Conservation (phyloP, 2,329 filamentous ascomycete species). For the Aureobasidium lini region DNA sequence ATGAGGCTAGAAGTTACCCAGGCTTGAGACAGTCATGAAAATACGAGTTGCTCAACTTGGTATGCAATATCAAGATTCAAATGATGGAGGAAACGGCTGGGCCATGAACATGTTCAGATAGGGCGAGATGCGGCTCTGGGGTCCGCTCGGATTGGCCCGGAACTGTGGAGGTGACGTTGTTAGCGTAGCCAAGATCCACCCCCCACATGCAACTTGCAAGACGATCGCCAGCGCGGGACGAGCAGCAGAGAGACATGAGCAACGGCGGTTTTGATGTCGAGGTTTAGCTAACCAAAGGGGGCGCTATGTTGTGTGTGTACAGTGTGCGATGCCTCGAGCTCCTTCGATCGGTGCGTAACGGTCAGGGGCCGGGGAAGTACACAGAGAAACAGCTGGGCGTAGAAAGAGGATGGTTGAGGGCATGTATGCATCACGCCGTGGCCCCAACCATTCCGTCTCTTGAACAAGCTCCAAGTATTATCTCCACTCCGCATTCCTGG, state of each 20-base stretch:
- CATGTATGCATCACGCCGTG: slow-evolving; percentile 10
- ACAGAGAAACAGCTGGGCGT: neutral
- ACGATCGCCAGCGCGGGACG: neutral
- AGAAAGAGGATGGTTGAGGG: slow-evolving; percentile 1
- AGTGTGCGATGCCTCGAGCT: neutral
- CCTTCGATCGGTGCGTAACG: neutral
- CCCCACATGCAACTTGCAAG: neutral
- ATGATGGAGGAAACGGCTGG: slow-evolving; percentile 1
- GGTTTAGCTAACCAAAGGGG: neutral
- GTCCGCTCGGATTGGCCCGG: slow-evolving; percentile 1
- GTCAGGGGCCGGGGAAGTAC: neutral
- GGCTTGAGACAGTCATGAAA: neutral
- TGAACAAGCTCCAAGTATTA: slow-evolving; percentile 1
- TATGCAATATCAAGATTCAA: slow-evolving; percentile 2
- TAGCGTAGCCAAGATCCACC: neutral
- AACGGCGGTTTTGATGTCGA: neutral
- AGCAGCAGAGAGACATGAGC: neutral
- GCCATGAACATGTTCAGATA: neutral
- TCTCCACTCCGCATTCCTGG: slow-evolving; percentile 2
- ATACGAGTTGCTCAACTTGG: neutral
- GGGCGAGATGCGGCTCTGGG: neutral
- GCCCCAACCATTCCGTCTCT: slow-evolving; percentile 8
- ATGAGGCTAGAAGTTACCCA: neutral
- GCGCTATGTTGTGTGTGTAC: neutral
- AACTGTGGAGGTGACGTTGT: neutral